Evolutionary conservation across 306 rosid genomes (phyloP).

Genomic region (Begonia fuchsioides): DNA sequence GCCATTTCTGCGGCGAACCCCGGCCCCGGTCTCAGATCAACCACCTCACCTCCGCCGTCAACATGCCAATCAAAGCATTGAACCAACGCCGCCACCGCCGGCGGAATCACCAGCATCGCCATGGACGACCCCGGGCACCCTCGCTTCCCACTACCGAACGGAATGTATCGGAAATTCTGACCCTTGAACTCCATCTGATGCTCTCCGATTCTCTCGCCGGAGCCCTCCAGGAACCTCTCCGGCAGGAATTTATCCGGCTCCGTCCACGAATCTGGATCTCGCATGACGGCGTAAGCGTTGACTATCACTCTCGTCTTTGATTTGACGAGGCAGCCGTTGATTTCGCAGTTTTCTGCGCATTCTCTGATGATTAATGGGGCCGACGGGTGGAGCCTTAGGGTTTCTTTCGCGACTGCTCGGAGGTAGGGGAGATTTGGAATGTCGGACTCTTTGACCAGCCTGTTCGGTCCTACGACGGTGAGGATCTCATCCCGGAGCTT

Average conservation of each 20-base stretch:
- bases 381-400: slow-evolving; percentile 34
- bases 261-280: slow-evolving; percentile 26
- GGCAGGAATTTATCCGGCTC: slow-evolving; percentile 23
- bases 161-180: slow-evolving; percentile 20
- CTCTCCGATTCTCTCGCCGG: slow-evolving; percentile 7
- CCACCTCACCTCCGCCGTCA: slow-evolving; percentile 4
- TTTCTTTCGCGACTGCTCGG: slow-evolving; percentile 31
- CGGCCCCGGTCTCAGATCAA: slow-evolving; percentile 10
- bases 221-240: slow-evolving; percentile 21
- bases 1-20: slow-evolving; percentile 18
- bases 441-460: slow-evolving; percentile 25
- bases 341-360: slow-evolving; percentile 14
- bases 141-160: slow-evolving; percentile 46
- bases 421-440: slow-evolving; percentile 31
- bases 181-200: slow-evolving; percentile 32
- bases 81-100: slow-evolving; percentile 22
- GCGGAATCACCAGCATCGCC: slow-evolving; percentile 25
- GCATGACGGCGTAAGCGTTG: slow-evolving; percentile 29
- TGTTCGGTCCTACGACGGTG: slow-evolving; percentile 20
- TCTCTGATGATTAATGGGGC: slow-evolving; percentile 29
- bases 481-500: slow-evolving; percentile 37
- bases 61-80: slow-evolving; percentile 36
- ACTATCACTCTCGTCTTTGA: slow-evolving; percentile 17
- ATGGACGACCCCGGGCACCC: slow-evolving; percentile 35
- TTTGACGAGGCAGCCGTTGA: slow-evolving; percentile 20